phyloP scores from a whole-genome alignment of 768 basidiomycete species.

The Phaffia tasmanica region DNA sequence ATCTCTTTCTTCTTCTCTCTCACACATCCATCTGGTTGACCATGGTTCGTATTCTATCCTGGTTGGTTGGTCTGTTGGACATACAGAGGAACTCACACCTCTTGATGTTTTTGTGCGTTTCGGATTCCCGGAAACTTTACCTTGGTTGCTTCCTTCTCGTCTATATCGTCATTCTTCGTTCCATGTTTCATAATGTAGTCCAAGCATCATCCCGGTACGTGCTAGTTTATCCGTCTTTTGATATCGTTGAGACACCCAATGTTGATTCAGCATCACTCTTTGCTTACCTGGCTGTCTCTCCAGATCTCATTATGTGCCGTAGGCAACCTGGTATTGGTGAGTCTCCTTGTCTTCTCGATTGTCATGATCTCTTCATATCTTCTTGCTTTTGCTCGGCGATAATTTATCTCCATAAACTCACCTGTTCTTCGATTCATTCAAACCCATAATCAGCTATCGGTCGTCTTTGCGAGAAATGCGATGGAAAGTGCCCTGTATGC shows the following conservation, averaged over 20 bases:
- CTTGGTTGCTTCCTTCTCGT: too few species aligned
- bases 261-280: background rate
- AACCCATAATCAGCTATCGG: slow-evolving; percentile 61
- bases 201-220: slow-evolving; percentile 73
- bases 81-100: too few species aligned
- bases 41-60: too few species aligned
- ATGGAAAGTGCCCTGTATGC: slow-evolving; percentile 67
- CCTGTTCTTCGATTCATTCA: background rate
- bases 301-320: slow-evolving; percentile 97
- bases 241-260: background rate
- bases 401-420: background rate
- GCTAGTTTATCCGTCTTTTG: slow-evolving; percentile 19
- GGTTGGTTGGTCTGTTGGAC: too few species aligned
- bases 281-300: background rate
- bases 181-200: slow-evolving; percentile 42
- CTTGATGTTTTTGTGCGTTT: too few species aligned
- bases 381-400: background rate
- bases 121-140: too few species aligned
- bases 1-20: too few species aligned
- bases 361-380: slow-evolving; percentile 8
- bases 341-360: slow-evolving; percentile 28
- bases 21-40: too few species aligned
- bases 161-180: too few species aligned
- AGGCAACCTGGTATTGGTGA: slow-evolving; percentile 92
- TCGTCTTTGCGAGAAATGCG: slow-evolving; percentile 95